These are phyloP conservation scores for Micractinium sp. DNA, from an alignment of 139 green algal genomes.

Conservation along the genomic window DNA sequence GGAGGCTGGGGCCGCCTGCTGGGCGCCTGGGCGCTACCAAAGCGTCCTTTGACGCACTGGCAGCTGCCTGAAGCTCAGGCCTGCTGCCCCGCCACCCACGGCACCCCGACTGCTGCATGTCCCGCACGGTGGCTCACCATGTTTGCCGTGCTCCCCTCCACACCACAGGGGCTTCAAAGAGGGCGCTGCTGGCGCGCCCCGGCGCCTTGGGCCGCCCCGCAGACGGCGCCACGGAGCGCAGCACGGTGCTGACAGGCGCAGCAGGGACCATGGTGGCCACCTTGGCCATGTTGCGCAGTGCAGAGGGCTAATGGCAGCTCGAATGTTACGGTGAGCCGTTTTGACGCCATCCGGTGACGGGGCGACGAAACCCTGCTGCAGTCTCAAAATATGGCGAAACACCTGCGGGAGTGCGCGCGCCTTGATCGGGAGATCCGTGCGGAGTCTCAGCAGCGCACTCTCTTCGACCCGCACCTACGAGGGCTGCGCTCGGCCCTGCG, in stretches of 20 bases:
- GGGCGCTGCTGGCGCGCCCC: background rate
- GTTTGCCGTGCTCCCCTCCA: background rate
- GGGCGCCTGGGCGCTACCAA: background rate
- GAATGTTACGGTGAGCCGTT: too few relatives aligned
- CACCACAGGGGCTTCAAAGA: background rate
- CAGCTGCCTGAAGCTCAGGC: background rate
- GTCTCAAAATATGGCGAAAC: background rate
- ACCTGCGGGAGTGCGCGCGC: constrained; percentile 9
- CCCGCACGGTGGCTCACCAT: constrained; percentile 1
- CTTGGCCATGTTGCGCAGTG: too few relatives aligned
- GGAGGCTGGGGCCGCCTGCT: background rate
- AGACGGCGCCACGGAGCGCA: too few relatives aligned
- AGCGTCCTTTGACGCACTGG: background rate
- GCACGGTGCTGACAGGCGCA: too few relatives aligned
- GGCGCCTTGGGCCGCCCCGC: background rate
- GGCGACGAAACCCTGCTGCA: too few relatives aligned
- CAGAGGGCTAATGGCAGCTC: too few relatives aligned
- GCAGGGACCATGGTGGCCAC: too few relatives aligned
- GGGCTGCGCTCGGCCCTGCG: constrained; percentile 58
- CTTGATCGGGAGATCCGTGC: background rate
- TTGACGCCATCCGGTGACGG: too few relatives aligned
- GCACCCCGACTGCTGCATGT: background rate
- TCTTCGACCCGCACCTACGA: constrained; percentile 62
- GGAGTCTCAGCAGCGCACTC: background rate
- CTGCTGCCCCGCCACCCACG: background rate